phyloP scores from a whole-genome alignment of 2,329 filamentous ascomycete species.

The Monilinia fructicola region DNA sequence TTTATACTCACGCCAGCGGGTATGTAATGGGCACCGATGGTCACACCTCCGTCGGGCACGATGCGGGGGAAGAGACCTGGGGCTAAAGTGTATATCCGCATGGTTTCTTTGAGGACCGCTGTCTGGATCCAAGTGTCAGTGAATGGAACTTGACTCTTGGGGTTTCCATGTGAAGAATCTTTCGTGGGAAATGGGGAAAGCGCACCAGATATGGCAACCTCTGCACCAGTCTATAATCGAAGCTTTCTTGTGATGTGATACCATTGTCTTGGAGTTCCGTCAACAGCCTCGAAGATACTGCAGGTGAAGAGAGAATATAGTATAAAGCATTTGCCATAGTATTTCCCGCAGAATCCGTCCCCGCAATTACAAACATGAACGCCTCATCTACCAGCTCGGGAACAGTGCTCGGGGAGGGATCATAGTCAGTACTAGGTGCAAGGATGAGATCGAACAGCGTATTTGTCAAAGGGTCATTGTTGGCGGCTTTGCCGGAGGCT shows the following conservation, averaged over 20 bases:
- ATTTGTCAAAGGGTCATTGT: neutral
- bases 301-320: neutral
- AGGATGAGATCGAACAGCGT: neutral
- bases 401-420: neutral
- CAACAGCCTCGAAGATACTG: neutral
- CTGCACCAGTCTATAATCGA: neutral
- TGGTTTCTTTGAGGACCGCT: conserved; percentile 2
- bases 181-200: neutral
- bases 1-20: conserved; percentile 1
- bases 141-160: neutral
- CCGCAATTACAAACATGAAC: conserved; percentile 4
- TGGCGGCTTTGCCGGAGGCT: too few relatives aligned
- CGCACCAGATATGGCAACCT: conserved; percentile 4
- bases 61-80: neutral
- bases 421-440: neutral
- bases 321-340: conserved; percentile 3
- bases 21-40: neutral
- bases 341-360: neutral
- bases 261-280: neutral
- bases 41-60: neutral
- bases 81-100: neutral
- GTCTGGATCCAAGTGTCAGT: neutral
- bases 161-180: neutral
- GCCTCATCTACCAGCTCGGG: neutral
- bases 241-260: neutral